Evolutionary conservation across 805 yeast species (phyloP).

Genomic region (Ogataea salicorniae): DNA sequence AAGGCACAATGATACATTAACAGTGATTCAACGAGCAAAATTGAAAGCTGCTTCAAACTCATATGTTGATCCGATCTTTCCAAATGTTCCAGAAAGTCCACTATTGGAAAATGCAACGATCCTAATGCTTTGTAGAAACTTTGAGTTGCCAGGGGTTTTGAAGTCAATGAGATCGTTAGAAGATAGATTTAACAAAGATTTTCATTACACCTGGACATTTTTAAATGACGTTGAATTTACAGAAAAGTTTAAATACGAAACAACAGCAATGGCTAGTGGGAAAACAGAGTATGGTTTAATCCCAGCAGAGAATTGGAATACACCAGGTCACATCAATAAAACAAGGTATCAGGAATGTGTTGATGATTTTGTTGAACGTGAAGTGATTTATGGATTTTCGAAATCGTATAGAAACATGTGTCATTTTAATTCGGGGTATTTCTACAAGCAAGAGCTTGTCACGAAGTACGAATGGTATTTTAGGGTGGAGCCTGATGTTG

Average conservation of each 20-base stretch:
- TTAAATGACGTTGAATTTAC: conserved; percentile 69
- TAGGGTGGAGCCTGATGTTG: conserved; percentile 92
- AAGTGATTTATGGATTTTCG: conserved; percentile 61
- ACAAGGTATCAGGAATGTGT: conserved; percentile 45
- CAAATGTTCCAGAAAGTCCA: conserved; percentile 10
- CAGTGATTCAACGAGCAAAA: conserved; percentile 11
- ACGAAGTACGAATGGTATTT: conserved; percentile 82
- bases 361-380: conserved; percentile 37
- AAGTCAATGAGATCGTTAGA: conserved; percentile 72
- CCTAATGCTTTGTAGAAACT: conserved; percentile 81
- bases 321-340: conserved; percentile 66
- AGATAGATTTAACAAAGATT: conserved; percentile 64
- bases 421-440: conserved; percentile 86
- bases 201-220: conserved; percentile 74
- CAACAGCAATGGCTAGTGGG: conserved; percentile 62
- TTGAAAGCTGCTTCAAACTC: conserved; percentile 37
- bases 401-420: conserved; percentile 88
- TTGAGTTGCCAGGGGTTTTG: conserved; percentile 71
- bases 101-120: conserved; percentile 77
- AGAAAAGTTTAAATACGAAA: conserved; percentile 54
- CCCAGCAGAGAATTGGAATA: conserved; percentile 69
- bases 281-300: conserved; percentile 60
- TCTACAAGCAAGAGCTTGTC: conserved; percentile 73
- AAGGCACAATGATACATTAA: conserved; percentile 10
- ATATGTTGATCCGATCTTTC: conserved; percentile 28